These are phyloP conservation scores for Carpinus viminea DNA, from an alignment of 306 rosid species.

Conservation along the genomic window DNA sequence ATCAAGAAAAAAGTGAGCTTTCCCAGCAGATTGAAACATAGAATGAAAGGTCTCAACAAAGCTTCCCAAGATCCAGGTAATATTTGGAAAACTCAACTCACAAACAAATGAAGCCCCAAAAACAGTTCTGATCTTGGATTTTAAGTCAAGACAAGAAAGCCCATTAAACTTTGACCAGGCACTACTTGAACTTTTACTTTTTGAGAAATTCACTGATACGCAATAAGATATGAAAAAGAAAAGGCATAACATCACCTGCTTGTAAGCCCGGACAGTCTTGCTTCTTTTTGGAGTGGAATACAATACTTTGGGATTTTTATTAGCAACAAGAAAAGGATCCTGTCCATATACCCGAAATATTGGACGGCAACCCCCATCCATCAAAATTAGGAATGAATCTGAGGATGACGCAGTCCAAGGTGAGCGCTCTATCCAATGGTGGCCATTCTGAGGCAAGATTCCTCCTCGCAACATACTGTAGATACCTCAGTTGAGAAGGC, in stretches of 20 bases:
- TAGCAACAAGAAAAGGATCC: slow-evolving; percentile 60
- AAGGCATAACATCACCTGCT: slow-evolving; percentile 59
- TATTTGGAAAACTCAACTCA: neutral
- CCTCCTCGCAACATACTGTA: slow-evolving; percentile 86
- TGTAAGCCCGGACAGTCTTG: slow-evolving; percentile 58
- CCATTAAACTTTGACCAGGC: slow-evolving; percentile 2
- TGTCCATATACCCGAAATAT: slow-evolving; percentile 81
- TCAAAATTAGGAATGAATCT: slow-evolving; percentile 74
- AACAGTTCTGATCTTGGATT: neutral
- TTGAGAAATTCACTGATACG: neutral
- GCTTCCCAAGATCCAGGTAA: neutral
- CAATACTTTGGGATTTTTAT: slow-evolving; percentile 60
- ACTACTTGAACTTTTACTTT: slow-evolving; percentile 1
- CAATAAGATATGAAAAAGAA: slow-evolving; percentile 15
- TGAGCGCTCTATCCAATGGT: slow-evolving; percentile 81
- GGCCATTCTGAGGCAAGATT: slow-evolving; percentile 92
- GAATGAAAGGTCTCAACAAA: neutral
- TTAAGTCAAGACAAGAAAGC: slow-evolving; percentile 2
- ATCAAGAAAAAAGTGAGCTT: slow-evolving; percentile 6
- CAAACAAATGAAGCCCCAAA: neutral
- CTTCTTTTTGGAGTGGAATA: slow-evolving; percentile 67
- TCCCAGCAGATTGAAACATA: slow-evolving; percentile 3
- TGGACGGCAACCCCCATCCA: slow-evolving; percentile 80
- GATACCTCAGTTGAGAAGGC: slow-evolving; percentile 89
- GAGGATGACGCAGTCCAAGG: slow-evolving; percentile 83